Percentiles rank a stretch among this genome's conserved stretches.
Conservation (phyloP, 2,329 filamentous ascomycete genomes). For the Colletotrichum sp. region DNA sequence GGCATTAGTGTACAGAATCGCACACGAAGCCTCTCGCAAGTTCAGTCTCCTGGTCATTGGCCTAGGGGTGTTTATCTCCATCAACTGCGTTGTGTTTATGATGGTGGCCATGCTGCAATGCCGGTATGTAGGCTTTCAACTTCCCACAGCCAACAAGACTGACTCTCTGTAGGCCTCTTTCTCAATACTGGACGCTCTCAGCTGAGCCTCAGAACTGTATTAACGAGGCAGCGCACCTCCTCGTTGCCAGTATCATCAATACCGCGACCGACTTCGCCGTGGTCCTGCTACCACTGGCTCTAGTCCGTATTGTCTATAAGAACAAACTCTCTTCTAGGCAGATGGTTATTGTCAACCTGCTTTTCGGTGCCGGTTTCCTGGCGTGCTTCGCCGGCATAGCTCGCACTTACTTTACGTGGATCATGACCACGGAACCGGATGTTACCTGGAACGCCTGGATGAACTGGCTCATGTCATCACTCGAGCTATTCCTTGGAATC, state of each 20-base stretch:
- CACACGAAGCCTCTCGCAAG: constrained; percentile 31
- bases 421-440: constrained; percentile 34
- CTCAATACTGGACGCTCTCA: constrained; percentile 41
- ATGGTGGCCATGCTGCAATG: constrained; percentile 42
- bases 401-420: constrained; percentile 40
- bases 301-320: constrained; percentile 32
- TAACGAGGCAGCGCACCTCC: constrained; percentile 54
- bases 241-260: constrained; percentile 62
- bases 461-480: constrained; percentile 36
- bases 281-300: constrained; percentile 55
- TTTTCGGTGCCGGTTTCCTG: constrained; percentile 56
- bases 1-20: constrained; percentile 39
- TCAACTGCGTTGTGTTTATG: constrained; percentile 38
- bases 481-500: constrained; percentile 50
- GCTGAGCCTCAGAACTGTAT: constrained; percentile 43
- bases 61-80: constrained; percentile 32
- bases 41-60: constrained; percentile 33
- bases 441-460: constrained; percentile 39
- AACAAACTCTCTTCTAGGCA: constrained; percentile 52
- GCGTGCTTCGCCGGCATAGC: constrained; percentile 43
- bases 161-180: constrained; percentile 34
- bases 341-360: constrained; percentile 46
- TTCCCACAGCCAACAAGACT: constrained; percentile 23
- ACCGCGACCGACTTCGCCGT: constrained; percentile 63
- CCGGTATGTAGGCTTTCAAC: constrained; percentile 29